Evolutionary conservation across 257 asterid genomes (phyloP), one percentile per base, ranked within the genome.

Genomic region (Thymus mandschuricus): DNA sequence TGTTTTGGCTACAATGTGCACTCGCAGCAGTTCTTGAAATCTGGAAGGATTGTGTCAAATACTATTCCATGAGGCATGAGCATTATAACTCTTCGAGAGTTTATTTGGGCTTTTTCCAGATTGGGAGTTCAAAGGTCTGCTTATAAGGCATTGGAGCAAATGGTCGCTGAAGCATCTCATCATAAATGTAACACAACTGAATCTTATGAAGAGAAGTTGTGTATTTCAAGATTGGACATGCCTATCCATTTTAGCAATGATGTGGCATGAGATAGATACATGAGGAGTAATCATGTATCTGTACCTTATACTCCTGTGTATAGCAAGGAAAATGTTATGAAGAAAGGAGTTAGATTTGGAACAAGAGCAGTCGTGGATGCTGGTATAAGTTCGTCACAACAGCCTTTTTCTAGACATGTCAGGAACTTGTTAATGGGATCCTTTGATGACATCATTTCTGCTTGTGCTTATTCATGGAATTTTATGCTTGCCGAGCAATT

Each of bases 101-200:
- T 91, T 66, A 70, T 91, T 74, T 66, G 87, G 86, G 81, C 97
- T 64, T 93, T 86, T 82, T 76, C 88, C 63, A 81, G 51, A 80
- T 76, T 93, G 86, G 63, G 85, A 82, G 98, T 91, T 80, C 74
- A 91, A 82, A 85, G 82, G 75, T 88, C 95, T 80, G 96, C 98
- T 60, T 77, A 75, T 78, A 70, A 7, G 51, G 81, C 90, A 73
- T 86, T 93, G 73, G 96, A 91, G 79, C 76, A 81, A 73, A 89
- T 93, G 96, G 81, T 91, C 60, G 78, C 60, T 35, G 62, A 77
- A 77, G 90, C 84, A 71, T 78, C 76, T n/a, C n/a, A n/a, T n/a
- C n/a, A n/a, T n/a, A n/a, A n/a, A n/a, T n/a, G n/a, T n/a, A n/a
- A n/a, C n/a, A 75, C 86, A 44, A 73, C 64, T 70, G 81, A 61